phyloP scores from a whole-genome alignment of 2,329 filamentous ascomycete genomes.

The Neocatenulostroma microsporum region DNA sequence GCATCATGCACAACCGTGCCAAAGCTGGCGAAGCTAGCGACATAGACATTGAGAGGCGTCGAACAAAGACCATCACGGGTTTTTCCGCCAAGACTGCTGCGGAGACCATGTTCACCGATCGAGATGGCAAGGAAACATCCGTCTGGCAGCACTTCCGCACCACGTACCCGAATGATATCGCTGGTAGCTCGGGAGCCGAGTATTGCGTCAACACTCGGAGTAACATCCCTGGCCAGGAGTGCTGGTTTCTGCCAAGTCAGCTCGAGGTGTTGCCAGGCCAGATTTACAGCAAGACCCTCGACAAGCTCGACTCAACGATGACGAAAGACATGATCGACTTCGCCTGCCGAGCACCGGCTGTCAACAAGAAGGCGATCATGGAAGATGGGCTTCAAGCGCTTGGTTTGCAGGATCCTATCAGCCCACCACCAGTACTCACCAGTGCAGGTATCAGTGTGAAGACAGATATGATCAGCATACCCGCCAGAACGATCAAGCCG shows the following conservation, averaged over 20 bases:
- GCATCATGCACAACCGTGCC: constrained; percentile 5
- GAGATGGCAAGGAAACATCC: neutral
- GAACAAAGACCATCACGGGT: constrained; percentile 7
- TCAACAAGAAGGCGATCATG: too few species aligned
- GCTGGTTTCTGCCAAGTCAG: too few species aligned
- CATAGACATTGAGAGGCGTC: constrained; percentile 1
- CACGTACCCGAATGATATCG: neutral
- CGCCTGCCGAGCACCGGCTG: too few species aligned
- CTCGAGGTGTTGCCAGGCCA: too few species aligned
- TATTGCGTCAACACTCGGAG: too few species aligned
- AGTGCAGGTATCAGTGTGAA: neutral
- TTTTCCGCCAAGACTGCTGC: constrained; percentile 1
- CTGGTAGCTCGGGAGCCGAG: neutral
- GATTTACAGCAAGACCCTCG: too few species aligned
- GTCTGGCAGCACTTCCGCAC: constrained; percentile 4
- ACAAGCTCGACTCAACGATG: too few species aligned
- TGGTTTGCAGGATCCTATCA: neutral
- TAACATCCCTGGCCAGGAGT: too few species aligned
- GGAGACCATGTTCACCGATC: neutral
- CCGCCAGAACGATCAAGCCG: neutral
- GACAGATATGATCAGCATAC: constrained; percentile 1
- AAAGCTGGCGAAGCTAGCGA: constrained; percentile 2
- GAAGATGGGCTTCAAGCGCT: constrained; percentile 3
- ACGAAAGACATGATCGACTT: too few species aligned
- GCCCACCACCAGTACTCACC: neutral